Evolutionary conservation across 805 yeast species (phyloP), one percentile per base, ranked within the genome.

Genomic region (Myxozyma vanderwaltii): DNA sequence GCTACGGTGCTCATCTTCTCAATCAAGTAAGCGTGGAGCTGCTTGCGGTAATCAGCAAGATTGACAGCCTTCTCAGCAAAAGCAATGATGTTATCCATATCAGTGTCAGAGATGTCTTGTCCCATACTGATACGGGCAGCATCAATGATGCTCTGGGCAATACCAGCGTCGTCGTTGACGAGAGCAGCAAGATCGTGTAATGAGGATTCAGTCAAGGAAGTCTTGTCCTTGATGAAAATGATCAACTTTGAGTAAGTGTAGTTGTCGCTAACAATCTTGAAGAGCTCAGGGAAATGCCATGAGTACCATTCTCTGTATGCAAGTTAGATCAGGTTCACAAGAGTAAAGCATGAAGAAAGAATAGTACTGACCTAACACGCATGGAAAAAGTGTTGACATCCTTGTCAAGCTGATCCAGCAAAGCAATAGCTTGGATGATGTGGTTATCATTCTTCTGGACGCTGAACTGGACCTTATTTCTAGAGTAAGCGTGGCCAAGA

Each of bases 391-490:
- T 91, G 81, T 94, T 94, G 77, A 94, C 88, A 75, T 94, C 99
- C 80, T 95, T 95, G 79, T 94, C 99, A 71, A 94, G 85, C 79
- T 94, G 97, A 74, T 95, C 99, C 71, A 94, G 83, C 69, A 92
- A 81, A 51, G 99, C 97, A 79, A 94, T 94, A 54, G 99, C 97
- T 81, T 94, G 99, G 74, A 94, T 94, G 74, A 94, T 94, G 77
- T 94, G 99, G 82, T 94, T 94, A 78, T 94, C 99, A 76, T 94
- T 94, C 83, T 94, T 94, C 79, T 91, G 97, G 58, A 95, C 98
- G 52, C 95, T 88, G 76, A 94, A 94, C 92, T 94, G 94, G 74
- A 94, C 99, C 81, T 94, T 94, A 69, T 97, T 94, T 79, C 99
- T 86, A 61, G 98, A 94, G 81, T 94, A 94, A 70, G 99, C 99